Evolutionary conservation across 257 asterid genomes (phyloP).

Genomic region (Solanum gracilifrons): DNA sequence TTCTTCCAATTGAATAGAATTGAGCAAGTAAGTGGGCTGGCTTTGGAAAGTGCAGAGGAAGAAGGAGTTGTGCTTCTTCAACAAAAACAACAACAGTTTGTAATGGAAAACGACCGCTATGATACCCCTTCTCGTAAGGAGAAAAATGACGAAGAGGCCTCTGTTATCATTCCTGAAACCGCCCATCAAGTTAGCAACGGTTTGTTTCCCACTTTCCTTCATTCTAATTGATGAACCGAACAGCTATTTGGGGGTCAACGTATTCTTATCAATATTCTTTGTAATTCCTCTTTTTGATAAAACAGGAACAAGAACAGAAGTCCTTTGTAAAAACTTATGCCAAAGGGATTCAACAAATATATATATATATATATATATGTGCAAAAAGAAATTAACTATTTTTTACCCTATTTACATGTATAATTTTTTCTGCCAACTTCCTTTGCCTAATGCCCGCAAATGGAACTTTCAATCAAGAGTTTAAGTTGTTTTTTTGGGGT

Average conservation of each 20-base stretch:
- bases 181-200: slow-evolving; percentile 91
- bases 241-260: neutral
- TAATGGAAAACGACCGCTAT: neutral
- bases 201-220: slow-evolving; percentile 4
- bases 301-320: neutral
- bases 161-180: slow-evolving; percentile 60
- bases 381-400: neutral
- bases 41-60: neutral
- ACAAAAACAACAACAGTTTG: neutral
- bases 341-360: neutral
- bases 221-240: neutral
- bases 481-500: neutral
- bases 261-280: neutral
- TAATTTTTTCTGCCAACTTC: neutral
- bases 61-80: neutral
- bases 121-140: neutral
- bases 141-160: neutral
- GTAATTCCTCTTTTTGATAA: neutral
- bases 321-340: neutral
- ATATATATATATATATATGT: neutral
- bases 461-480: neutral
- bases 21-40: neutral
- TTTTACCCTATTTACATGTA: neutral
- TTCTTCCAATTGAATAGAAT: neutral
- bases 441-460: neutral